Evolutionary conservation across 2,329 filamentous ascomycete species (phyloP).

Genomic region (Conoideocrella luteorostrata): DNA sequence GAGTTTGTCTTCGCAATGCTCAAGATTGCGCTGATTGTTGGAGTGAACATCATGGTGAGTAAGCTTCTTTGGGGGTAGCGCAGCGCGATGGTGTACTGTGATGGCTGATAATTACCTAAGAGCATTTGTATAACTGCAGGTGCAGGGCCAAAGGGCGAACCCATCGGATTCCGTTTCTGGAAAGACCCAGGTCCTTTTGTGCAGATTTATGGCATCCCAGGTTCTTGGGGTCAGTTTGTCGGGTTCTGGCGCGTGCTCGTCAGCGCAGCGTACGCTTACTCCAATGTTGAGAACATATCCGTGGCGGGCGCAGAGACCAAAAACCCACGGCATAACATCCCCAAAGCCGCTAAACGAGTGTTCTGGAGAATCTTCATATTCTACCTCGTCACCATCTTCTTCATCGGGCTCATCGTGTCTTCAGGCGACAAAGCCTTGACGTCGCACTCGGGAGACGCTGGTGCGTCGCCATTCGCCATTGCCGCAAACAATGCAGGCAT

Average conservation of each 20-base stretch:
- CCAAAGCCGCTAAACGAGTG: constrained; percentile 45
- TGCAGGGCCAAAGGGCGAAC: constrained; percentile 33
- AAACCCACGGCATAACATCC: constrained; percentile 42
- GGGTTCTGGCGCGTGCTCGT: constrained; percentile 28
- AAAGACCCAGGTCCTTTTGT: constrained; percentile 47
- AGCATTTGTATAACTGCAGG: constrained; percentile 10
- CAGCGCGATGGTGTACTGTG: no score
- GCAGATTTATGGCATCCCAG: constrained; percentile 39
- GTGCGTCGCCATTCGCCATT: constrained; percentile 42
- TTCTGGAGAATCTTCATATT: constrained; percentile 49
- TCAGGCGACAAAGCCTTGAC: constrained; percentile 27
- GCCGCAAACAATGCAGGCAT: constrained; percentile 45
- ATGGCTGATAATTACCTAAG: no score
- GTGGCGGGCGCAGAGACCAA: constrained; percentile 38
- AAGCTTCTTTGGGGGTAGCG: neutral
- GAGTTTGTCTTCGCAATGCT: constrained; percentile 52
- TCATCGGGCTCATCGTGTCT: constrained; percentile 43
- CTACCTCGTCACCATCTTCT: constrained; percentile 45
- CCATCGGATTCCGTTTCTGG: constrained; percentile 58
- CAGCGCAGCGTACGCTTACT: constrained; percentile 39
- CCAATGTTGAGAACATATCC: constrained; percentile 46
- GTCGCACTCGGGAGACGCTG: constrained; percentile 31
- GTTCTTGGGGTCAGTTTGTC: constrained; percentile 45
- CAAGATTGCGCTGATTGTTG: constrained; percentile 52
- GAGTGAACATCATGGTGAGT: constrained; percentile 56